Conservation (phyloP, 208 protist genomes). For the Trichomonas tenax region DNA sequence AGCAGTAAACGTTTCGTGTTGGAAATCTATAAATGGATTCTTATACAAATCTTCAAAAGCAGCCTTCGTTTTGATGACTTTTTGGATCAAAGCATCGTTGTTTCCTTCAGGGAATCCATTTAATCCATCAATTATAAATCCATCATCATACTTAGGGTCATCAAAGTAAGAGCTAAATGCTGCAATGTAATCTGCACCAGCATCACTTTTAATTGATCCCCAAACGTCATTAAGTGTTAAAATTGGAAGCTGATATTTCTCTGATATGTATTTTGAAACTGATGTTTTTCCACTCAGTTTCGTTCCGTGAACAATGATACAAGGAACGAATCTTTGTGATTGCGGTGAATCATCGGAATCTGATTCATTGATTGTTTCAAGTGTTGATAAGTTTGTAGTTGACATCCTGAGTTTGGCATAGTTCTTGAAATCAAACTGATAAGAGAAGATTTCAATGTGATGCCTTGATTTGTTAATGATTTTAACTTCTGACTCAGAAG, state of each 20-base stretch:
- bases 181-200: not conserved
- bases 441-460: not conserved
- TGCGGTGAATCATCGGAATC: not conserved
- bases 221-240: not conserved
- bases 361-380: not conserved
- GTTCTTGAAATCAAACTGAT: conserved; percentile 6
- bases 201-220: not conserved
- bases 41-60: not conserved
- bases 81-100: not conserved
- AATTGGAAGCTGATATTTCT: not conserved
- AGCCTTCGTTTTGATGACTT: not conserved
- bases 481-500: not conserved
- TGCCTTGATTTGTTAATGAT: not conserved
- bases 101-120: not conserved
- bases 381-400: too few species aligned
- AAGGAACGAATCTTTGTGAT: not conserved
- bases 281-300: not conserved
- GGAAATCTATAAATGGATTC: not conserved
- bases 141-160: not conserved
- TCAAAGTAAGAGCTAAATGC: not conserved
- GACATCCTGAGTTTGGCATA: not conserved
- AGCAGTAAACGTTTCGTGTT: not conserved
- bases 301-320: not conserved
- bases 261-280: not conserved
- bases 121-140: not conserved